These are phyloP conservation scores for Cytidiella melzeri DNA, from an alignment of 768 basidiomycete genomes.

Conservation along the genomic window DNA sequence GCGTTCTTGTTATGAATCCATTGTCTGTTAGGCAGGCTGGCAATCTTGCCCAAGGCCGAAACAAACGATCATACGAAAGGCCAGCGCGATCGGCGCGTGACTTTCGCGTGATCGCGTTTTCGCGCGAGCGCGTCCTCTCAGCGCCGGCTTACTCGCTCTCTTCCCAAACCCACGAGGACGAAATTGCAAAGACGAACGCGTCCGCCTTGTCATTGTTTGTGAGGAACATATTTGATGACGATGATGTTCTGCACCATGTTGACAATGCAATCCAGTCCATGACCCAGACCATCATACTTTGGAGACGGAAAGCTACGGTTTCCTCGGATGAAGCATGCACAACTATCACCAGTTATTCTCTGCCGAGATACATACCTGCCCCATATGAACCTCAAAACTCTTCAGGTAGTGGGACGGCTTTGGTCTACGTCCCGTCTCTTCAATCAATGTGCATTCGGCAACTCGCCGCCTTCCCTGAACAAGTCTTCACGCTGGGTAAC, in stretches of 20 bases:
- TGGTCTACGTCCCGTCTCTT: constrained; percentile 44
- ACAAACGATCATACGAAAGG: too few relatives aligned
- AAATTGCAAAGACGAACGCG: too few relatives aligned
- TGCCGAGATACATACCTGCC: constrained; percentile 12
- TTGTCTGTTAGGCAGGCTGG: too few relatives aligned
- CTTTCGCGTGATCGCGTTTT: constrained; percentile 1
- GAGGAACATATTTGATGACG: neutral
- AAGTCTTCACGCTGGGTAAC: constrained; percentile 31
- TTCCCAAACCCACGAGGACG: too few relatives aligned
- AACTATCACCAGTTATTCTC: constrained; percentile 19
- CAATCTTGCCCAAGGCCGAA: too few relatives aligned
- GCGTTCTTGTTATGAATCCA: too few relatives aligned
- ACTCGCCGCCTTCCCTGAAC: constrained; percentile 40
- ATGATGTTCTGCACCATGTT: too few relatives aligned
- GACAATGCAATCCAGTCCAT: constrained; percentile 2
- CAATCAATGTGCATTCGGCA: constrained; percentile 42
- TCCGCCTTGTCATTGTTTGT: too few relatives aligned
- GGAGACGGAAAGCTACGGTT: constrained; percentile 9
- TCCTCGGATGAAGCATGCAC: constrained; percentile 23
- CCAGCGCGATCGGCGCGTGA: neutral
- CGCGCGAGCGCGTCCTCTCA: neutral
- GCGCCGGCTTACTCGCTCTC: neutral
- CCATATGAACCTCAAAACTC: constrained; percentile 13
- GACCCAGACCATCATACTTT: constrained; percentile 20
- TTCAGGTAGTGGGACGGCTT: neutral